Conservation (phyloP, 2,329 filamentous ascomycete genomes). For the Emergomyces pasteurianus region DNA sequence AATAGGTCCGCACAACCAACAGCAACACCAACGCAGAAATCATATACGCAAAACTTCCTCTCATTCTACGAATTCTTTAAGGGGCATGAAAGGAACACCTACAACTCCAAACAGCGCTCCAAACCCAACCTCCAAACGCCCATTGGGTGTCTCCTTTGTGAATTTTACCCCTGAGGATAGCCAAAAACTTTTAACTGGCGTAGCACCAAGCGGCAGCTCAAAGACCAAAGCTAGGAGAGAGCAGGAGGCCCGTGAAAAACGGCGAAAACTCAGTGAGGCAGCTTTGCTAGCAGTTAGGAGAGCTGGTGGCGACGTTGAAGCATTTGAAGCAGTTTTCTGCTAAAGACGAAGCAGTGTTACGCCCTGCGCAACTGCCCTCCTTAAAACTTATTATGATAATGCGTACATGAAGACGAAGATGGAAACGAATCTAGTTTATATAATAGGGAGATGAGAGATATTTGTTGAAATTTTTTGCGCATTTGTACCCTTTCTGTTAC, state of each 20-base stretch:
- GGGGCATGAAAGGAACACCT: constrained; percentile 6
- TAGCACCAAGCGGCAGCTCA: constrained; percentile 78
- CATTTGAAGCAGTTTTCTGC: constrained; percentile 29
- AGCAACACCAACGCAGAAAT: constrained; percentile 20
- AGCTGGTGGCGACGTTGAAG: constrained; percentile 36
- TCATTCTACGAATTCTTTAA: constrained; percentile 13
- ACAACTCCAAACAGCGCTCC: constrained; percentile 1
- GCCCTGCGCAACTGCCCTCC: background rate
- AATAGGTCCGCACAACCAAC: background rate
- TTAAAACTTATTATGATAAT: constrained; percentile 5
- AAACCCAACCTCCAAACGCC: constrained; percentile 3
- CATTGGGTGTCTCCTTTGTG: constrained; percentile 50
- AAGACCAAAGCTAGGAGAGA: constrained; percentile 94
- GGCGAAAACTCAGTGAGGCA: constrained; percentile 37
- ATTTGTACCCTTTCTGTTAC: background rate
- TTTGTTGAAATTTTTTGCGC: background rate
- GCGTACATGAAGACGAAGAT: constrained; percentile 7
- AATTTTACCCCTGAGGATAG: constrained; percentile 82
- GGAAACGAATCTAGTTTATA: constrained; percentile 8
- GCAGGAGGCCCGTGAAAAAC: constrained; percentile 70
- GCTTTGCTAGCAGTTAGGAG: constrained; percentile 32
- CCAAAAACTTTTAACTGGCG: constrained; percentile 68
- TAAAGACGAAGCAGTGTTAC: constrained; percentile 10
- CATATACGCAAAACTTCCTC: constrained; percentile 31
- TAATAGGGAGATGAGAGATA: constrained; percentile 1